These are phyloP conservation scores for Xylaria hypoxylon DNA, from an alignment of 2,329 filamentous ascomycete species.

Conservation along the genomic window DNA sequence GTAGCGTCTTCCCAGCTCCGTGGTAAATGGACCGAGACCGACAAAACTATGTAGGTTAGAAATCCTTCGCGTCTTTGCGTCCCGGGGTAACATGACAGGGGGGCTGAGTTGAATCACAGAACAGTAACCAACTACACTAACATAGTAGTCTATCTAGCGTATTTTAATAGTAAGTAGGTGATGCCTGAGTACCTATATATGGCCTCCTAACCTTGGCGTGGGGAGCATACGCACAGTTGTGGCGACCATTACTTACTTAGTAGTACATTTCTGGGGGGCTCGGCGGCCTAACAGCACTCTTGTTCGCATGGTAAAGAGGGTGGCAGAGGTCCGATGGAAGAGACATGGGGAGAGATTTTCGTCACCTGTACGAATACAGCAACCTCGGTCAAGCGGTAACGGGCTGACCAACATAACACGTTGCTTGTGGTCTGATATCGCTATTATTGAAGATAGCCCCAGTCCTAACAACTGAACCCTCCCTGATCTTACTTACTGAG, in stretches of 20 bases:
- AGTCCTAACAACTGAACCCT: neutral
- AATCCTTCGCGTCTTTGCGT: conserved; percentile 32
- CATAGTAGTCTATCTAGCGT: too few relatives aligned
- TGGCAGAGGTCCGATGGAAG: conserved; percentile 13
- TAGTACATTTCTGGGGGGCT: too few relatives aligned
- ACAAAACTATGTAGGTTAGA: conserved; percentile 20
- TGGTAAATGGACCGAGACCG: conserved; percentile 30
- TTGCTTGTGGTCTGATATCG: conserved; percentile 18
- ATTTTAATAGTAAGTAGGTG: neutral
- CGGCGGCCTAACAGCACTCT: neutral
- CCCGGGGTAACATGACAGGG: conserved; percentile 18
- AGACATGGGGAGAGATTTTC: conserved; percentile 16
- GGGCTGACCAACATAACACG: conserved; percentile 21
- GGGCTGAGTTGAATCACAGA: neutral
- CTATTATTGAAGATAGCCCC: conserved; percentile 13
- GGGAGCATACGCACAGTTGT: neutral
- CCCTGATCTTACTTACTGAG: conserved; percentile 13
- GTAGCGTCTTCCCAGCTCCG: conserved; percentile 35
- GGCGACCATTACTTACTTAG: neutral
- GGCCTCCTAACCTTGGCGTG: conserved; percentile 3
- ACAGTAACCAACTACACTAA: neutral
- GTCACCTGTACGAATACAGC: conserved; percentile 18
- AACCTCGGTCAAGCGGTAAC: conserved; percentile 30
- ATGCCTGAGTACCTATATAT: neutral
- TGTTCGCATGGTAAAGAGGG: conserved; percentile 1